These are phyloP conservation scores for Globisporangium acanthophoron DNA, from an alignment of 352 stramenopile genomes.

Conservation along the genomic window DNA sequence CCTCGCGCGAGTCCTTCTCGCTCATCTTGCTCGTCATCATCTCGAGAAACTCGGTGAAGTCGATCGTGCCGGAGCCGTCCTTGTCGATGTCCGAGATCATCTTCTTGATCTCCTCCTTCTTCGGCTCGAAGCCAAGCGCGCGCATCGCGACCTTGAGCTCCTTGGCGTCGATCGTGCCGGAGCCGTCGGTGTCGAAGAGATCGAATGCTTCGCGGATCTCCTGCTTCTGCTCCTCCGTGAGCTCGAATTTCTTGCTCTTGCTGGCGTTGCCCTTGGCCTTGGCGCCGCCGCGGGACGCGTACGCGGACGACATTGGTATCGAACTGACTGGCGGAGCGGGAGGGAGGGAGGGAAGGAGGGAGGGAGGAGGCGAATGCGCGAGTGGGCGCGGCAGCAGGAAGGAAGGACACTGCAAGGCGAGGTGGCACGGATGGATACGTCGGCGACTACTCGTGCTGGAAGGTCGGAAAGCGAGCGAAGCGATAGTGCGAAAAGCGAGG, in stretches of 20 bases:
- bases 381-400: background rate
- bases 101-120: slow-evolving; percentile 98
- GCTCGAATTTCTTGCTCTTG: slow-evolving; percentile 83
- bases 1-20: slow-evolving; percentile 94
- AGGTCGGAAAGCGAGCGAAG: too few relatives aligned
- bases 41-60: slow-evolving; percentile 97
- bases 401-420: too few relatives aligned
- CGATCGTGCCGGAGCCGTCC: slow-evolving; percentile 91
- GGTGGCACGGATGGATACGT: too few relatives aligned
- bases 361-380: background rate
- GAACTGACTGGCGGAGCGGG: too few relatives aligned
- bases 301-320: slow-evolving; percentile 54
- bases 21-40: slow-evolving; percentile 98
- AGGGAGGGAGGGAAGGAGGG: background rate
- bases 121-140: slow-evolving; percentile 94
- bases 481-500: too few relatives aligned
- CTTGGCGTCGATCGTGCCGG: slow-evolving; percentile 93
- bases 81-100: slow-evolving; percentile 97
- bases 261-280: slow-evolving; percentile 63
- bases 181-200: slow-evolving; percentile 96
- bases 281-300: slow-evolving; percentile 48
- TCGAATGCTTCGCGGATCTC: slow-evolving; percentile 95
- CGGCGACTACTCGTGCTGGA: too few relatives aligned
- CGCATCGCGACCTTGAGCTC: slow-evolving; percentile 96
- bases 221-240: slow-evolving; percentile 95